phyloP scores from a whole-genome alignment of 306 rosid genomes.

The Fragaria vesca region DNA sequence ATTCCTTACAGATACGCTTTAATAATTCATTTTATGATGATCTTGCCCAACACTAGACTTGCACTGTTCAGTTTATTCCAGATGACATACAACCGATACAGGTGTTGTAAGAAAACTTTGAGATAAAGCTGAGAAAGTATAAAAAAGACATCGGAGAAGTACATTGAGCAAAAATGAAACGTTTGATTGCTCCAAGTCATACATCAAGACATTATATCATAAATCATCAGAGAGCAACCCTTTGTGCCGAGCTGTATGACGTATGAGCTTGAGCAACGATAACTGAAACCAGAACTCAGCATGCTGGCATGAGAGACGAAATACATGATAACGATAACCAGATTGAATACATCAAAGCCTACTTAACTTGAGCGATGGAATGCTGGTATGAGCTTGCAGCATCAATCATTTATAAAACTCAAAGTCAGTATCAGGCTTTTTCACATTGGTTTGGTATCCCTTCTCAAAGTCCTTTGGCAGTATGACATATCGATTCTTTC shows the following conservation, averaged over 20 bases:
- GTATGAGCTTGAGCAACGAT: too few relatives aligned
- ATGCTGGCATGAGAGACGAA: neutral
- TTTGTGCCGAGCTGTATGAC: neutral
- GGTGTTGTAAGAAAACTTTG: neutral
- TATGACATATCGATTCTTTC: constrained; percentile 92
- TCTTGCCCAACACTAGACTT: too few relatives aligned
- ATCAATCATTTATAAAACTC: constrained; percentile 91
- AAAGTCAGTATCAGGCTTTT: constrained; percentile 98
- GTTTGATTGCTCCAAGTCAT: neutral
- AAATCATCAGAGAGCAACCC: neutral
- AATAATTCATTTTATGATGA: too few relatives aligned
- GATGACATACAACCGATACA: too few relatives aligned
- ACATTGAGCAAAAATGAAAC: neutral
- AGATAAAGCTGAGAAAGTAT: neutral
- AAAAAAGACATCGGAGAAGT: neutral
- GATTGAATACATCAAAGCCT: neutral
- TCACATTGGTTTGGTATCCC: constrained; percentile 93
- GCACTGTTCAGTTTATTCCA: too few relatives aligned
- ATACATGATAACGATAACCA: neutral
- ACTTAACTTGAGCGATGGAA: neutral
- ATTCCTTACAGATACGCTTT: too few relatives aligned
- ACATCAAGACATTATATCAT: neutral
- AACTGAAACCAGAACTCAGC: neutral
- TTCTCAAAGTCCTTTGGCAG: constrained; percentile 97
- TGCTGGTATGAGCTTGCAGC: neutral